phyloP scores from a whole-genome alignment of 2,329 filamentous ascomycete genomes.

The Fusarium tricinctum region DNA sequence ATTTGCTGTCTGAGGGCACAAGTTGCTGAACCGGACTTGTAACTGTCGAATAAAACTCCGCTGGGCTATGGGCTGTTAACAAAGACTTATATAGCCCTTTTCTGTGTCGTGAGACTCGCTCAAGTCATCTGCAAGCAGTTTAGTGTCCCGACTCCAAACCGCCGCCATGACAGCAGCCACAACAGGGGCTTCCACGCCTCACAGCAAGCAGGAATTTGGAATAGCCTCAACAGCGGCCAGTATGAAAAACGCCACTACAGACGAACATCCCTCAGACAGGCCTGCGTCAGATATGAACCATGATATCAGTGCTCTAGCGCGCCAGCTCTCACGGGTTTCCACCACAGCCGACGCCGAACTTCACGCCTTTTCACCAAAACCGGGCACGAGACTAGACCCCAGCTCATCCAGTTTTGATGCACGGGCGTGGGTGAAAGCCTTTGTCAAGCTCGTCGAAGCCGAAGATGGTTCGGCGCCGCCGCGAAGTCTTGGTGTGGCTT shows the following conservation, averaged over 20 bases:
- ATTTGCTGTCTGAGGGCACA: not conserved
- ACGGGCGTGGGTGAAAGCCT: slow-evolving; percentile 47
- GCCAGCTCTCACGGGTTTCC: slow-evolving; percentile 28
- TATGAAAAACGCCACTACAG: not conserved
- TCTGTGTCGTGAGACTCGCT: not conserved
- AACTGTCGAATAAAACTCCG: not conserved
- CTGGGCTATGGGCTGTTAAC: not conserved
- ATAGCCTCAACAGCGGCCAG: slow-evolving; percentile 23
- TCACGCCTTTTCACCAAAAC: slow-evolving; percentile 38
- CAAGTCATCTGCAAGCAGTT: not conserved
- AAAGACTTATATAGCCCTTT: not conserved
- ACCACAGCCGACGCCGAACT: slow-evolving; percentile 34
- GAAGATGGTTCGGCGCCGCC: slow-evolving; percentile 44
- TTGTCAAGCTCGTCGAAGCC: slow-evolving; percentile 47
- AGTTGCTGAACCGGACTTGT: not conserved
- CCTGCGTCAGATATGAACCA: not conserved
- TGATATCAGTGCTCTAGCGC: slow-evolving; percentile 33
- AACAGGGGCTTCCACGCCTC: not conserved
- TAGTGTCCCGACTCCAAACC: not conserved
- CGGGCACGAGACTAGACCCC: slow-evolving; percentile 45
- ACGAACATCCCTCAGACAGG: not conserved
- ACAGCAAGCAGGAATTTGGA: not conserved
- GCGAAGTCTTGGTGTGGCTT: slow-evolving; percentile 49
- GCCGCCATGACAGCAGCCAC: slow-evolving; percentile 1
- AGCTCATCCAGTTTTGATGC: slow-evolving; percentile 48